Percentiles rank a stretch among this genome's conserved stretches.
phyloP scores from a whole-genome alignment of 1,284 basidiomycete genomes.

The Gomphus sp. region DNA sequence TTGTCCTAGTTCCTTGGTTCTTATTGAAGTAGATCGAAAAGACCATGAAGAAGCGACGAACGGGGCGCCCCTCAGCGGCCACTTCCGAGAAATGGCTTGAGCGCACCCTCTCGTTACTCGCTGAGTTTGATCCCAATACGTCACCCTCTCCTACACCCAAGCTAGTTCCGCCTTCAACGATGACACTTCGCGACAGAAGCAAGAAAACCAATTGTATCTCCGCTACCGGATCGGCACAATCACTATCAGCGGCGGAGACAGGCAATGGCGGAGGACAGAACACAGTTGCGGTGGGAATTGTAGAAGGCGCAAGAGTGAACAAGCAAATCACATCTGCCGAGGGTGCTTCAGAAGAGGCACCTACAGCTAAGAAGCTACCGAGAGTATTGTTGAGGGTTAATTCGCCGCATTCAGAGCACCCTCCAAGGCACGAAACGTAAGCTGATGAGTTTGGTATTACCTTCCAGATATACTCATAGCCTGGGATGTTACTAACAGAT shows the following conservation, averaged over 20 bases:
- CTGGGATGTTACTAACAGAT: too few relatives aligned
- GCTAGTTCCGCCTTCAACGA: constrained; percentile 30
- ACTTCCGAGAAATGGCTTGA: constrained; percentile 46
- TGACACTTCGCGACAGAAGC: constrained; percentile 50
- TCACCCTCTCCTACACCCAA: constrained; percentile 20
- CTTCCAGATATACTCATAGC: too few relatives aligned
- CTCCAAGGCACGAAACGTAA: neutral
- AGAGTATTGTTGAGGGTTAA: constrained; percentile 46
- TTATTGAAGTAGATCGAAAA: constrained; percentile 53
- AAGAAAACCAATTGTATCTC: constrained; percentile 20
- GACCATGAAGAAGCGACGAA: constrained; percentile 51
- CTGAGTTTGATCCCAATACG: constrained; percentile 27
- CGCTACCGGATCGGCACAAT: neutral
- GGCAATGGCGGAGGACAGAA: neutral
- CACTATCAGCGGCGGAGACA: neutral
- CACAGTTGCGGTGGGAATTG: constrained; percentile 9
- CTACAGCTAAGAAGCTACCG: constrained; percentile 36
- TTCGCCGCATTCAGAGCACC: constrained; percentile 14
- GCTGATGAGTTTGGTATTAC: too few relatives aligned
- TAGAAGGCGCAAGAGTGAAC: neutral
- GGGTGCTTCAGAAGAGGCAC: neutral
- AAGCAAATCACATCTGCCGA: neutral
- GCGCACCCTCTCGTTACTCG: constrained; percentile 35
- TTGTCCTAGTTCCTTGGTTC: neutral
- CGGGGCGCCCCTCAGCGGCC: constrained; percentile 30